These are phyloP conservation scores for Candida ficus DNA, from an alignment of 805 yeast genomes.

Conservation along the genomic window DNA sequence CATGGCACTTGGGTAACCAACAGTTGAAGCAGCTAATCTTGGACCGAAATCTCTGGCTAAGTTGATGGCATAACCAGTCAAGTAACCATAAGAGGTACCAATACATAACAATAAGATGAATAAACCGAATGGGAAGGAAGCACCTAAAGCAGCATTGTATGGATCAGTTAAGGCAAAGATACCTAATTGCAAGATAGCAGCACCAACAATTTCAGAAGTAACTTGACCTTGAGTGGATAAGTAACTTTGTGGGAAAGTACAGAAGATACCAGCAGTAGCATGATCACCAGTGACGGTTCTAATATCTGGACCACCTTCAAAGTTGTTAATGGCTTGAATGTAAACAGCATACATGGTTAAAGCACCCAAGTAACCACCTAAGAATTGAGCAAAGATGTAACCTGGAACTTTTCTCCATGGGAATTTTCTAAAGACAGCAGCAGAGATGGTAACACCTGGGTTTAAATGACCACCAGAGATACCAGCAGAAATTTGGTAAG, in stretches of 20 bases:
- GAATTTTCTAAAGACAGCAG: constrained; percentile 45
- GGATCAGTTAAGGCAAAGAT: constrained; percentile 49
- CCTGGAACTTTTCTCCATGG: constrained; percentile 43
- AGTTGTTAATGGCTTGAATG: constrained; percentile 33
- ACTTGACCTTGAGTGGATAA: constrained; percentile 40
- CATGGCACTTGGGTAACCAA: constrained; percentile 40
- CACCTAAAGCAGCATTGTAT: constrained; percentile 40
- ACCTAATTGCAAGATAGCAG: constrained; percentile 41
- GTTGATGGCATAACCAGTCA: constrained; percentile 53
- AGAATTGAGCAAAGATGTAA: constrained; percentile 41
- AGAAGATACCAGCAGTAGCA: constrained; percentile 39
- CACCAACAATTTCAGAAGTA: constrained; percentile 41
- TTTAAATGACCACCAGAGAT: constrained; percentile 55
- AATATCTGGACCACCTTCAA: constrained; percentile 29
- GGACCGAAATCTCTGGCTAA: constrained; percentile 54
- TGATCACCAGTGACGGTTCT: constrained; percentile 25
- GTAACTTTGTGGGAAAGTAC: constrained; percentile 39
- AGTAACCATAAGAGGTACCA: constrained; percentile 45
- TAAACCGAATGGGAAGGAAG: constrained; percentile 42
- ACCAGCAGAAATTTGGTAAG: constrained; percentile 47
- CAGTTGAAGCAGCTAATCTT: constrained; percentile 40
- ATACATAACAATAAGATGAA: constrained; percentile 39
- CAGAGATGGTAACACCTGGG: constrained; percentile 45
- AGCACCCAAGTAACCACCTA: constrained; percentile 46
- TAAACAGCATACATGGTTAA: constrained; percentile 41